These are phyloP conservation scores for Ophiostoma sp. DNA, from an alignment of 2,329 filamentous ascomycete genomes.

Conservation along the genomic window DNA sequence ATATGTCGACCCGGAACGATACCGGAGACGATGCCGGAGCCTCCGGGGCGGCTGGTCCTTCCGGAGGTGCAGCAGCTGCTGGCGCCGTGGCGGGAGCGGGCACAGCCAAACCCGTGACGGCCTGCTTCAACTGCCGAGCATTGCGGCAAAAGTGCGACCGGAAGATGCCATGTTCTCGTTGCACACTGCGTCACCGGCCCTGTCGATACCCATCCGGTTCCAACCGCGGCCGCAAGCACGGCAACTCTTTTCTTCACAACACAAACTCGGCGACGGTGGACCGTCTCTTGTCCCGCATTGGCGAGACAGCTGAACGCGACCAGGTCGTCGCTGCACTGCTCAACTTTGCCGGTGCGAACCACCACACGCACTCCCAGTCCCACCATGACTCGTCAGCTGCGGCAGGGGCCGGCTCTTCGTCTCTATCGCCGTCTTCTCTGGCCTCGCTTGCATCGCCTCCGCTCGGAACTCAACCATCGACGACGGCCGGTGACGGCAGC, in stretches of 20 bases:
- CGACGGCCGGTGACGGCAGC: constrained; percentile 7
- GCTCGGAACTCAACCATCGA: not conserved
- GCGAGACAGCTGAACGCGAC: constrained; percentile 32
- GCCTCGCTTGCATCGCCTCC: not conserved
- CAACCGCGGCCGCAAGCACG: constrained; percentile 31
- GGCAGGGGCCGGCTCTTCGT: not conserved
- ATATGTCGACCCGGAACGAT: not conserved
- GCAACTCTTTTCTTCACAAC: constrained; percentile 29
- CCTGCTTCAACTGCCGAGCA: constrained; percentile 31
- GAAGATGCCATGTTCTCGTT: constrained; percentile 30
- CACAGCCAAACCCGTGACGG: constrained; percentile 27
- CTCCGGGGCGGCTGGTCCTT: not conserved
- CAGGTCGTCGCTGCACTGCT: constrained; percentile 31
- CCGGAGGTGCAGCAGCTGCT: not conserved
- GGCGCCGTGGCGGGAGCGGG: not conserved
- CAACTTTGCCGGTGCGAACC: constrained; percentile 29
- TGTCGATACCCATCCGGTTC: constrained; percentile 31
- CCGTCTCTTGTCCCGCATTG: constrained; percentile 33
- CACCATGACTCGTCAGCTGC: not conserved
- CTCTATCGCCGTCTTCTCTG: not conserved
- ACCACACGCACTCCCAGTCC: not conserved
- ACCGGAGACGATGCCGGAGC: not conserved
- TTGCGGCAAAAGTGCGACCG: constrained; percentile 30
- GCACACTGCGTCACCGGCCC: constrained; percentile 25
- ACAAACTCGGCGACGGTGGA: constrained; percentile 33